Evolutionary conservation across 2,329 filamentous ascomycete genomes (phyloP).

Genomic region (Bertia moriformis): DNA sequence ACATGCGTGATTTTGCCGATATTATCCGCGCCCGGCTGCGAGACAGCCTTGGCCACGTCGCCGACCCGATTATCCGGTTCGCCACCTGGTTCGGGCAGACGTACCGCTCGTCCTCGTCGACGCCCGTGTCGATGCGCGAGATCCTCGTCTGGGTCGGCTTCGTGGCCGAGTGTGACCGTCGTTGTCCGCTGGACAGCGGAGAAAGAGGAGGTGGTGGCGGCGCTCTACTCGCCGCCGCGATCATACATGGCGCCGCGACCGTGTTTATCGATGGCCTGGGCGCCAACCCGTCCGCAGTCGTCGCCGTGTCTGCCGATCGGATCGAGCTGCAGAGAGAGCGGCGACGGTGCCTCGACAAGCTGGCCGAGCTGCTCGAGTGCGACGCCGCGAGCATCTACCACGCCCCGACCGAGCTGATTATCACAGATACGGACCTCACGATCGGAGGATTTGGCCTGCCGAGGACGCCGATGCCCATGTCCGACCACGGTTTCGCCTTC

Average conservation of each 20-base stretch:
- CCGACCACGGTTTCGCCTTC: constrained; percentile 58
- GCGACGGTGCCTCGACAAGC: constrained; percentile 54
- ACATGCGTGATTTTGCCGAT: constrained; percentile 70
- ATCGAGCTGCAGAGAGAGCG: constrained; percentile 60
- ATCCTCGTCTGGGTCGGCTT: constrained; percentile 88
- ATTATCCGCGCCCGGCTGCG: constrained; percentile 69
- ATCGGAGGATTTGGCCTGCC: constrained; percentile 59
- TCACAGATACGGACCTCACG: constrained; percentile 36
- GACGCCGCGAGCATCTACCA: constrained; percentile 58
- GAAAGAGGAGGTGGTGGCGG: constrained; percentile 25
- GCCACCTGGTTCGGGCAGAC: constrained; percentile 81
- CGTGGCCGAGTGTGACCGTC: constrained; percentile 51
- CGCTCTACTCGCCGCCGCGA: constrained; percentile 27
- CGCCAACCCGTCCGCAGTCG: constrained; percentile 79
- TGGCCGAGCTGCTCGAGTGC: constrained; percentile 49
- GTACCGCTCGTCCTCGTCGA: constrained; percentile 62
- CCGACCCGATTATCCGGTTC: constrained; percentile 66
- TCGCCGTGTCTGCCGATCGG: constrained; percentile 48
- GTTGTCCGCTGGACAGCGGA: too few relatives aligned
- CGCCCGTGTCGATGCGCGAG: constrained; percentile 79
- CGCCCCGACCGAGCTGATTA: constrained; percentile 39
- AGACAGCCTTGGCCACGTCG: constrained; percentile 35
- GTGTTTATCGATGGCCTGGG: constrained; percentile 93
- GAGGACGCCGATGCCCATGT: constrained; percentile 16
- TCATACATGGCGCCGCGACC: constrained; percentile 79